Evolutionary conservation across 768 basidiomycete species (phyloP), one percentile per base, ranked within the genome.

Genomic region (Chalciporus piperatus): DNA sequence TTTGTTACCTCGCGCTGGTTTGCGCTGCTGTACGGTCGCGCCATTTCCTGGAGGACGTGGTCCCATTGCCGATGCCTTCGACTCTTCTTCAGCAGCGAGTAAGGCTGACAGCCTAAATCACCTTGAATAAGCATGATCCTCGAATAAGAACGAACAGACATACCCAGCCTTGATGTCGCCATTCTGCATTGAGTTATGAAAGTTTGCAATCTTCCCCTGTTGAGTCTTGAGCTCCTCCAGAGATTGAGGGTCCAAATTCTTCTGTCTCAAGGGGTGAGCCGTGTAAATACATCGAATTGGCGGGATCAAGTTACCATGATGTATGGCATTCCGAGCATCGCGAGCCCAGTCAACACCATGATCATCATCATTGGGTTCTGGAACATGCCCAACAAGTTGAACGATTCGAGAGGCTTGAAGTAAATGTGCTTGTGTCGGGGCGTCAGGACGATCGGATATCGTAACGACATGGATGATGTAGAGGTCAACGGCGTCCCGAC

Each of bases 311-410:
- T 43, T 61, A 89, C 89, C 78, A 86, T 85, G 48, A 92, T 67
- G 62, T 87, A 89, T 4, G 89, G 89, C 80, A 82, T 84, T 20
- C 76, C 79, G 23, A 92, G 67, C 72, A 87, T 78, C 79, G 89
- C 79, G 45, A 69, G 72, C 33, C 78, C 89, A 41, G 78, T 85
- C 56, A 78, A 68, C 27, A 82, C 75, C 83, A 89, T 87, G 66
- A 91, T 76, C 51, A 92, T 70, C 76, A 88, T 87, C 89, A 92
- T 91, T 7, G 89, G 89, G 63, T 82, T 92, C 51, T 84, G 80
- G 61, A 92, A 73, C 86, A 92, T 90, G 47, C 74, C 81, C 50
- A 86, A 48, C 20, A 89, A 55, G 66, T 86, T 86, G 76, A 92
- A 92, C 16, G 83, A 81, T 65, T 90, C 79, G 28, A 66, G 79